Conservation (phyloP, 164 flowering plant species). For the Magnolia kwangsiensis region DNA sequence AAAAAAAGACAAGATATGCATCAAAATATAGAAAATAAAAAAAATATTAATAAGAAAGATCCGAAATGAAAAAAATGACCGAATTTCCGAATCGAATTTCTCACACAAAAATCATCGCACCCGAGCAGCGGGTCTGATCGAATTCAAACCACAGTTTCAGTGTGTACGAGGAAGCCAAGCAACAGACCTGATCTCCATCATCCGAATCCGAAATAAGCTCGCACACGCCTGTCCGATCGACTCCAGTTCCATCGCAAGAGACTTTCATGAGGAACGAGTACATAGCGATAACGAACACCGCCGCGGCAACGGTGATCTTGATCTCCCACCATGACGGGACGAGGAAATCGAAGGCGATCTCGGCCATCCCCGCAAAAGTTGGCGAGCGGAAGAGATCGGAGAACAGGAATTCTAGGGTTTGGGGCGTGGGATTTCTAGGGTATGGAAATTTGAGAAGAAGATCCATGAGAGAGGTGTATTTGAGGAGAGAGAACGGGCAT, state of each 20-base stretch:
- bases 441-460: background rate
- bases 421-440: background rate
- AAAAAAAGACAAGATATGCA: background rate
- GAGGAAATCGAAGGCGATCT: constrained; percentile 37
- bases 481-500: background rate
- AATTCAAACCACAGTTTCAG: background rate
- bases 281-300: constrained; percentile 54
- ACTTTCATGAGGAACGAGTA: constrained; percentile 40
- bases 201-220: constrained; percentile 19
- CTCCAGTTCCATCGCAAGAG: constrained; percentile 15
- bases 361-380: constrained; percentile 22
- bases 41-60: too few relatives aligned
- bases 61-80: background rate
- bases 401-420: background rate
- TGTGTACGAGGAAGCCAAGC: background rate
- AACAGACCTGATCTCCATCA: constrained; percentile 44
- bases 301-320: constrained; percentile 60
- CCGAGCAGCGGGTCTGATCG: background rate
- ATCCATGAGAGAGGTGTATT: background rate
- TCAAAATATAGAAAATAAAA: too few relatives aligned
- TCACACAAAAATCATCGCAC: background rate
- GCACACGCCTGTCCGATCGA: constrained; percentile 13
- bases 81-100: background rate
- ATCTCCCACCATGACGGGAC: constrained; percentile 91
- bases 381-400: background rate